Conservation (phyloP, 305 asterid genomes). For the Andrographis paniculata region DNA sequence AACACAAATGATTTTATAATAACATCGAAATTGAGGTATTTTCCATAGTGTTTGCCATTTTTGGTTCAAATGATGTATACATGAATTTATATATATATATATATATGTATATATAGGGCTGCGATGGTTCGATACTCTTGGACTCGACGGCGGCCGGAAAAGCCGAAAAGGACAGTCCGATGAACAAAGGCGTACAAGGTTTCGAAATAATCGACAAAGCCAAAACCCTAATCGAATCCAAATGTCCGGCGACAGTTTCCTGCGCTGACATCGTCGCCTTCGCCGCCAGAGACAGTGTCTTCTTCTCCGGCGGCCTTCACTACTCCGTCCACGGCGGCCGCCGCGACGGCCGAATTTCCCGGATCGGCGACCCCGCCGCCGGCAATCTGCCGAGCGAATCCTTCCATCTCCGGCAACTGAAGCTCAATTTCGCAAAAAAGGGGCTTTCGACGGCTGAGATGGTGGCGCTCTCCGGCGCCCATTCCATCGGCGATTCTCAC, state of each 20-base stretch:
- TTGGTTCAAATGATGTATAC: too few species aligned
- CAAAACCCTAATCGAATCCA: conserved; percentile 23
- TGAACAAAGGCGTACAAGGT: conserved; percentile 21
- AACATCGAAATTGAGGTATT: too few species aligned
- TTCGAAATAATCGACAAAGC: conserved; percentile 30
- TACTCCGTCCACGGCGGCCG: conserved; percentile 19
- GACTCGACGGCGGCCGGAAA: conserved; percentile 11
- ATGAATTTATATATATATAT: neutral
- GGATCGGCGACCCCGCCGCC: neutral
- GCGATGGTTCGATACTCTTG: conserved; percentile 39
- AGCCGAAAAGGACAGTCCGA: conserved; percentile 25
- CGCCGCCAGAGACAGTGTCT: conserved; percentile 30
- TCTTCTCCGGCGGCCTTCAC: conserved; percentile 16
- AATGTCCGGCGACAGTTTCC: conserved; percentile 29
- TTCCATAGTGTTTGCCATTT: too few species aligned
- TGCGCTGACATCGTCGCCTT: conserved; percentile 28
- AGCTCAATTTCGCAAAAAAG: conserved; percentile 17
- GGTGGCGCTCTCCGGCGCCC: conserved; percentile 31
- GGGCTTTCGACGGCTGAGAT: conserved; percentile 23
- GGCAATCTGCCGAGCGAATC: conserved; percentile 19
- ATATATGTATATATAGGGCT: conserved; percentile 21
- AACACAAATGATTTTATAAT: too few species aligned
- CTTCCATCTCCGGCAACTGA: conserved; percentile 13
- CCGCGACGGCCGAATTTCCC: conserved; percentile 21
- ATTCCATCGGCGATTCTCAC: conserved; percentile 24